These are phyloP conservation scores for Sarcocystis neurona DNA, from an alignment of 169 alveolate species.

Conservation along the genomic window DNA sequence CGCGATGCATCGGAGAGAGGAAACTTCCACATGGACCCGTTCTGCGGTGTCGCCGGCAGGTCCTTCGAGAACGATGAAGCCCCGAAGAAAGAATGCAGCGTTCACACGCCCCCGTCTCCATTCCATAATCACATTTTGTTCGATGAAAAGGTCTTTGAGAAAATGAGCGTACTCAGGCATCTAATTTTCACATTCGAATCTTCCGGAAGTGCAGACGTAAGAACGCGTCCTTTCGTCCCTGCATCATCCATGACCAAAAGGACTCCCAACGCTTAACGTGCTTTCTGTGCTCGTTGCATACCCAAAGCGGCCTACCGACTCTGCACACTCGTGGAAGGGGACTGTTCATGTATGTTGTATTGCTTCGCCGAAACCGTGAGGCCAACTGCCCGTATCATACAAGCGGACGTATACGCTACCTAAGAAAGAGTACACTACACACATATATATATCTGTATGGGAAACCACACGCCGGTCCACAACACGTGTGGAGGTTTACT, in stretches of 20 bases:
- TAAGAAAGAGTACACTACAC: too few relatives aligned
- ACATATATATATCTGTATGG: too few relatives aligned
- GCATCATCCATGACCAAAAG: not conserved
- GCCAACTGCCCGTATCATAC: too few relatives aligned
- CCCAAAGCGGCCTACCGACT: not conserved
- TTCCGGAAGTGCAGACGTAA: not conserved
- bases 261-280: not conserved
- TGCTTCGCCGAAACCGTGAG: not conserved
- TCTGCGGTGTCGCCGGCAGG: too few relatives aligned
- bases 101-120: not conserved
- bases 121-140: constrained; percentile 16
- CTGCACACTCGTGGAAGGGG: not conserved
- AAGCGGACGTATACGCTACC: too few relatives aligned
- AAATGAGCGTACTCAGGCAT: constrained; percentile 5
- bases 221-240: not conserved
- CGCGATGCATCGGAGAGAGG: too few relatives aligned
- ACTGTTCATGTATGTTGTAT: not conserved
- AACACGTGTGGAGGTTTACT: too few relatives aligned
- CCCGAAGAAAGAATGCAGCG: too few relatives aligned
- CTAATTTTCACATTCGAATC: not conserved
- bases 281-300: not conserved
- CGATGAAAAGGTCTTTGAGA: constrained; percentile 13
- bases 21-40: too few relatives aligned
- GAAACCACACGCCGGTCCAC: too few relatives aligned
- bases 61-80: too few relatives aligned